Percentiles rank a stretch among this genome's conserved stretches.
Evolutionary conservation across 768 basidiomycete genomes (phyloP).

Genomic region (Suillus subalutaceus): DNA sequence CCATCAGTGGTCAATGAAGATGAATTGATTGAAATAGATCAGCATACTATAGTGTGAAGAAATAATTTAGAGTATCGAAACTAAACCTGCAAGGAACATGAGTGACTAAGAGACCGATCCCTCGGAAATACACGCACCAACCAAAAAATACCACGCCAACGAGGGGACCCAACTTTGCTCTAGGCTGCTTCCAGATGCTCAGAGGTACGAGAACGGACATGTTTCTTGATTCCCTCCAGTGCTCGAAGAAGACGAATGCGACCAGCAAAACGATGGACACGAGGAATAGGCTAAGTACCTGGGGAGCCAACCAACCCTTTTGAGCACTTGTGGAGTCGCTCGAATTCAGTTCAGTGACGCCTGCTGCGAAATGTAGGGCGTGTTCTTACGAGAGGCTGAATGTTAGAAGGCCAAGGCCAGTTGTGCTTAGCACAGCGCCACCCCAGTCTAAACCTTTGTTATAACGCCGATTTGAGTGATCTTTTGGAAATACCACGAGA

Average conservation of each 20-base stretch:
- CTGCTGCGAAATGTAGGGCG: background rate
- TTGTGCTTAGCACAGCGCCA: conserved; percentile 35
- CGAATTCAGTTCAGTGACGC: conserved; percentile 5
- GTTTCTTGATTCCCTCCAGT: conserved; percentile 29
- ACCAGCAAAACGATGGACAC: conserved; percentile 30
- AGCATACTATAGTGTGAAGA: conserved; percentile 32
- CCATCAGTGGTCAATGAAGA: background rate
- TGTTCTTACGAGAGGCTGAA: conserved; percentile 36
- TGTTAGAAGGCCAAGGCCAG: conserved; percentile 36
- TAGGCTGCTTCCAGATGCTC: conserved; percentile 35
- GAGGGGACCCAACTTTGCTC: conserved; percentile 31
- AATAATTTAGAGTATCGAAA: conserved; percentile 38
- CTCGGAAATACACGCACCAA: conserved; percentile 19
- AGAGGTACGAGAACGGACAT: conserved; percentile 36
- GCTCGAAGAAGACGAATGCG: conserved; percentile 33
- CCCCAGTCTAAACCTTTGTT: conserved; percentile 39
- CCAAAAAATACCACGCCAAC: conserved; percentile 35
- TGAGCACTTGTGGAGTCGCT: conserved; percentile 35
- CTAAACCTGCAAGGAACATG: conserved; percentile 23
- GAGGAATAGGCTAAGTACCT: conserved; percentile 33
- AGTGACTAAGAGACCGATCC: background rate
- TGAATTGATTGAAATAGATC: background rate
- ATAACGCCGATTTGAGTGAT: conserved; percentile 25
- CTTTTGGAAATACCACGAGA: conserved; percentile 22
- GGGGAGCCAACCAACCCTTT: conserved; percentile 36